Percentiles rank a stretch among this genome's conserved stretches.
phyloP scores from a whole-genome alignment of 148 eudicot genomes.

The Rhododendron williamsianum region DNA sequence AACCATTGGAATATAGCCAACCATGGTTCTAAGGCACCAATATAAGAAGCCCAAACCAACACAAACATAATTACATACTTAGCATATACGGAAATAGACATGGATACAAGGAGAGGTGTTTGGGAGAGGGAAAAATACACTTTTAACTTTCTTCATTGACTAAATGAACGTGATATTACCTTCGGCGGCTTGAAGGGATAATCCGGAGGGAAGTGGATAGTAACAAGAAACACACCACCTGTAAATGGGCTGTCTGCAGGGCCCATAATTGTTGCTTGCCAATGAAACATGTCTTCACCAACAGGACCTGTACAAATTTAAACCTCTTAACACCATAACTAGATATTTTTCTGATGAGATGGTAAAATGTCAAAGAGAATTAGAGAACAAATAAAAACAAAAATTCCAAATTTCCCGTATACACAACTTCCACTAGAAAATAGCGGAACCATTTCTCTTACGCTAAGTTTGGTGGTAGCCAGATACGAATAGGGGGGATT shows the following conservation, averaged over 20 bases:
- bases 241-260: conserved; percentile 43
- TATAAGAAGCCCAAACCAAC: neutral
- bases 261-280: conserved; percentile 53
- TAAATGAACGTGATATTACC: conserved; percentile 12
- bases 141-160: neutral
- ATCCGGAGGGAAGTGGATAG: conserved; percentile 45
- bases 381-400: neutral
- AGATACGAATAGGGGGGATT: neutral
- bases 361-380: neutral
- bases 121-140: neutral
- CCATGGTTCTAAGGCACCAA: neutral
- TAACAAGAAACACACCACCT: conserved; percentile 39
- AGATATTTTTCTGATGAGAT: neutral
- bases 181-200: conserved; percentile 45
- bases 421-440: neutral
- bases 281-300: conserved; percentile 43
- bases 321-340: neutral
- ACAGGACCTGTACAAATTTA: conserved; percentile 31
- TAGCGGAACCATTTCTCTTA: neutral
- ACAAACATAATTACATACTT: neutral
- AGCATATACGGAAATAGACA: neutral
- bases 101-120: neutral
- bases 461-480: neutral
- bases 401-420: neutral
- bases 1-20: neutral